phyloP scores from a whole-genome alignment of 129 eudicot species.

The Centaurea solstitialis region DNA sequence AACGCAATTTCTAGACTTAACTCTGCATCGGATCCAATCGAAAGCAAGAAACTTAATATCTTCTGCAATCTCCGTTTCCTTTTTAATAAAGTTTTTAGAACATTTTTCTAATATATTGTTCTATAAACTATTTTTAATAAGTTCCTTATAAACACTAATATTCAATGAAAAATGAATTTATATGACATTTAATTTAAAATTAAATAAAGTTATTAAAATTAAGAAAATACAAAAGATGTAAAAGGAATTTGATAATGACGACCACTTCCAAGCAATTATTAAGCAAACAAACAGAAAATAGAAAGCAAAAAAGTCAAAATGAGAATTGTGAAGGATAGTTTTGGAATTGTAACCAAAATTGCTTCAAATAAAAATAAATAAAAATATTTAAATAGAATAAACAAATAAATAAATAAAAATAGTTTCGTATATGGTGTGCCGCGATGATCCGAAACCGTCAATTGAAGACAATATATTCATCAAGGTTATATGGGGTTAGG shows the following conservation, averaged over 20 bases:
- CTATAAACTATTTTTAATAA: too few relatives aligned
- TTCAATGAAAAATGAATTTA: too few relatives aligned
- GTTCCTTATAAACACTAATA: too few relatives aligned
- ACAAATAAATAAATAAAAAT: not conserved
- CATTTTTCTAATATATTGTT: too few relatives aligned
- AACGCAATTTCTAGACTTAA: too few relatives aligned
- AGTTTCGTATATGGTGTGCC: conserved; percentile 4
- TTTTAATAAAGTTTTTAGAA: too few relatives aligned
- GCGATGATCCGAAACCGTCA: conserved; percentile 15
- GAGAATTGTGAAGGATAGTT: not conserved
- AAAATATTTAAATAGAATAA: not conserved
- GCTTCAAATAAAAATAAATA: not conserved
- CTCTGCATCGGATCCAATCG: too few relatives aligned
- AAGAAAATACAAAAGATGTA: not conserved
- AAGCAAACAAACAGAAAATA: conserved; percentile 4
- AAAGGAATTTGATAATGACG: not conserved
- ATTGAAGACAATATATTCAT: conserved; percentile 9
- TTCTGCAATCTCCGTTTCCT: too few relatives aligned
- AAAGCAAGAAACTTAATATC: too few relatives aligned
- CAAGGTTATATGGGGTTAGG: conserved; percentile 14
- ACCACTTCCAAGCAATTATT: conserved; percentile 6
- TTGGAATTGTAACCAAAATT: not conserved
- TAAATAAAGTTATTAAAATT: not conserved
- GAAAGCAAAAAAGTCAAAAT: conserved; percentile 3
- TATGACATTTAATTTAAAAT: too few relatives aligned